Conservation (phyloP, 768 basidiomycete genomes). For the Rhizopogon roseolus region DNA sequence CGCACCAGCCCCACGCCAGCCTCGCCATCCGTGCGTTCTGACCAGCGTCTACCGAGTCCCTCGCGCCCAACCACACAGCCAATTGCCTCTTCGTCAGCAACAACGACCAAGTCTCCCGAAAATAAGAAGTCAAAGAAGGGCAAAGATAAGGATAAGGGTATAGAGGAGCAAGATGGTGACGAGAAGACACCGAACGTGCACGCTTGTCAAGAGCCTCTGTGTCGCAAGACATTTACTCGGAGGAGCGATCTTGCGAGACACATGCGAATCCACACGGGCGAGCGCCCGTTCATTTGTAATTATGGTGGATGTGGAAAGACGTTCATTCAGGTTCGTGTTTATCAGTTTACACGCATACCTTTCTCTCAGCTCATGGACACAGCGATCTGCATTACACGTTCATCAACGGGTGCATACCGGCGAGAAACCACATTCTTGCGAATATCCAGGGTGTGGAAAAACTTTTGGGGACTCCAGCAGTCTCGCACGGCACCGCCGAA, state of each 20-base stretch:
- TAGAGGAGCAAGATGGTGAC: conserved; percentile 20
- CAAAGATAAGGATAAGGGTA: conserved; percentile 20
- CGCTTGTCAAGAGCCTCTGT: conserved; percentile 66
- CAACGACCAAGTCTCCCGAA: conserved; percentile 18
- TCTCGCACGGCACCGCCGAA: conserved; percentile 86
- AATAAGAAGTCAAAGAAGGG: conserved; percentile 24
- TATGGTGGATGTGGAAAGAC: conserved; percentile 79
- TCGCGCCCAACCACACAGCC: conserved; percentile 32
- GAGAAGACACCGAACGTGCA: conserved; percentile 48
- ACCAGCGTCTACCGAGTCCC: conserved; percentile 34
- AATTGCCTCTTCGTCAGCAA: conserved; percentile 50
- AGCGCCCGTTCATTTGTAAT: conserved; percentile 76
- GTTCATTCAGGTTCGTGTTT: conserved; percentile 73
- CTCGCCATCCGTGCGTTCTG: conserved; percentile 14
- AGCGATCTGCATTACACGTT: conserved; percentile 89
- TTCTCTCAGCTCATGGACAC: conserved; percentile 14
- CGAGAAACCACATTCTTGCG: conserved; percentile 88
- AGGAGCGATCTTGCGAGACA: conserved; percentile 82
- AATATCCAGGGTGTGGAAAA: conserved; percentile 83
- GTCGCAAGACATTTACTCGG: conserved; percentile 77
- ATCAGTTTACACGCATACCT: neutral
- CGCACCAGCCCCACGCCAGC: conserved; percentile 15
- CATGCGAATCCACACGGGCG: conserved; percentile 87
- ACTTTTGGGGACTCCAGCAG: conserved; percentile 91
- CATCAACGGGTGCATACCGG: conserved; percentile 89